phyloP scores from a whole-genome alignment of 2,329 filamentous ascomycete species.

The Sclerotinia glacialis region DNA sequence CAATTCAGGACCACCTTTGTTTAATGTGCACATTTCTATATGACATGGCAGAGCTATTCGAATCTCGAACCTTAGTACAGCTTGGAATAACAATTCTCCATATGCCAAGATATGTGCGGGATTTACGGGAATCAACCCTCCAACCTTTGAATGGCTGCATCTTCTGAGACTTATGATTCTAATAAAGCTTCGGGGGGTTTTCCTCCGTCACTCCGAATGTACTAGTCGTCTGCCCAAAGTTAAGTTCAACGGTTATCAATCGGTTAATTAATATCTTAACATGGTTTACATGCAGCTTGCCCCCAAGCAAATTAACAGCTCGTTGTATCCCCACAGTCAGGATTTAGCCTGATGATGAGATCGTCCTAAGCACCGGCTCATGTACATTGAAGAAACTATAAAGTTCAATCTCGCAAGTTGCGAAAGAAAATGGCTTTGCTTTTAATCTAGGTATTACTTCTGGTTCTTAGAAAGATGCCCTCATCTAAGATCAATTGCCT shows the following conservation, averaged over 20 bases:
- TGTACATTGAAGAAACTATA: constrained; percentile 16
- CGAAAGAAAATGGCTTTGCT: constrained; percentile 2
- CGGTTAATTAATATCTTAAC: neutral
- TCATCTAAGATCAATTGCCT: constrained; percentile 18
- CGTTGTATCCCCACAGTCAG: constrained; percentile 5
- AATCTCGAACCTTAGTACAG: neutral
- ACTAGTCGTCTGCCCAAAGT: neutral
- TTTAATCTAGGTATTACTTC: neutral
- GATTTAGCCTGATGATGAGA: constrained; percentile 19
- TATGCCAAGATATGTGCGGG: constrained; percentile 16
- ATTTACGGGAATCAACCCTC: neutral
- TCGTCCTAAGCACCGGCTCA: neutral
- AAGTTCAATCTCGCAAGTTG: constrained; percentile 6
- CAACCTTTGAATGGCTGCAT: constrained; percentile 6
- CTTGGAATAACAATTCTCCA: constrained; percentile 13
- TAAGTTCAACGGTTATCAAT: neutral
- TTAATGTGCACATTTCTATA: neutral
- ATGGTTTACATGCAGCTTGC: constrained; percentile 17
- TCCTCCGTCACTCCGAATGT: constrained; percentile 18
- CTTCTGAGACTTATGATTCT: neutral
- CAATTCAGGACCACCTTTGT: neutral
- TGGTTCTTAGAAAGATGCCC: constrained; percentile 1
- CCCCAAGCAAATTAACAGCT: neutral
- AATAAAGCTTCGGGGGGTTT: constrained; percentile 4
- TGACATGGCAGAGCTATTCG: neutral